phyloP scores from a whole-genome alignment of 495 filamentous ascomycete species.

The Lasiosphaeria miniovina region DNA sequence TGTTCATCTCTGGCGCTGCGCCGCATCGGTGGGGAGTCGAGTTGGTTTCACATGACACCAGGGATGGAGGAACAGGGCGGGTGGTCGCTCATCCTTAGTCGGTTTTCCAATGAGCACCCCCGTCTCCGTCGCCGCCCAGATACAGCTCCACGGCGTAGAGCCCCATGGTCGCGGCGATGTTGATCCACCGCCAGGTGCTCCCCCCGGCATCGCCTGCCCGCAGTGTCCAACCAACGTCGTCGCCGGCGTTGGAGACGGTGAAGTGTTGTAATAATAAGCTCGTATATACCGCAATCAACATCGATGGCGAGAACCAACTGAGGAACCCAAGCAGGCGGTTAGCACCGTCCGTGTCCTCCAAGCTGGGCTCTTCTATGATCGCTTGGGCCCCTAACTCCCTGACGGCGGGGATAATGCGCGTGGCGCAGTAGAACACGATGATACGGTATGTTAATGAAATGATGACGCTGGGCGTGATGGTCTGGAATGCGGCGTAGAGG shows the following conservation, averaged over 20 bases:
- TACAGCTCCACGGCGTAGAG: constrained; percentile 87
- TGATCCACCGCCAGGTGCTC: constrained; percentile 90
- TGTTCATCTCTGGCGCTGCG: not conserved
- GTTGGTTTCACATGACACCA: not conserved
- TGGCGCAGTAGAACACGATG: constrained; percentile 89
- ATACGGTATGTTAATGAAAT: constrained; percentile 90
- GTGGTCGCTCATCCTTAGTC: constrained; percentile 50
- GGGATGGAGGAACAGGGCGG: no score
- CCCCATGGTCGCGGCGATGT: constrained; percentile 80
- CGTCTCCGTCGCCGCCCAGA: constrained; percentile 69
- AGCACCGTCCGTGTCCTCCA: constrained; percentile 82
- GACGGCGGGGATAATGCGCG: constrained; percentile 93
- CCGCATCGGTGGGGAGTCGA: not conserved
- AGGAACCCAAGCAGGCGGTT: constrained; percentile 74
- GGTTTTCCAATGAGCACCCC: constrained; percentile 84
- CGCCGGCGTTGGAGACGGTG: constrained; percentile 59
- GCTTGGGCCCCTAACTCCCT: constrained; percentile 79
- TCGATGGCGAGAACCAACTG: constrained; percentile 88
- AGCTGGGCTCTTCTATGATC: constrained; percentile 73
- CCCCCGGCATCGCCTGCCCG: constrained; percentile 76
- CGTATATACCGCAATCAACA: constrained; percentile 95
- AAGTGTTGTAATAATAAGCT: constrained; percentile 95
- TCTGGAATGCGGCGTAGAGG: constrained; percentile 81
- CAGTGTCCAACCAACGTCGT: constrained; percentile 77
- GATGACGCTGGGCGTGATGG: constrained; percentile 91